Percentiles rank a stretch among this genome's conserved stretches.
Evolutionary conservation across 192 early-diverging fungal genomes (phyloP).

Genomic region (Linnemannia exigua): DNA sequence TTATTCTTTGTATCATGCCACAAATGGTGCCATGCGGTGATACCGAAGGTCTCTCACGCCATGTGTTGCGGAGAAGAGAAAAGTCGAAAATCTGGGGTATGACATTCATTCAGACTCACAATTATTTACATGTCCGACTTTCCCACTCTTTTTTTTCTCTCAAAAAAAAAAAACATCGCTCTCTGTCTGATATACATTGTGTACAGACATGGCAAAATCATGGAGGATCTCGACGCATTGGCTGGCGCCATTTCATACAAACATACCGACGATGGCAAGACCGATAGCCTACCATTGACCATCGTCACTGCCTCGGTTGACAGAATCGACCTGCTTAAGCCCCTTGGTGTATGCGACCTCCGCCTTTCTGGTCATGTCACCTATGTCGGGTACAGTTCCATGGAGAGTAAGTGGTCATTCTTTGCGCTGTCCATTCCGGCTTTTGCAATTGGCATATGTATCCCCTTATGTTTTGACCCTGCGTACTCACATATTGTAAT

Average conservation of each 20-base stretch:
- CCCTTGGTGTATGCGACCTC: constrained; percentile 76
- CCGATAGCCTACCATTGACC: constrained; percentile 61
- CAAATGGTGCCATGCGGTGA: background rate
- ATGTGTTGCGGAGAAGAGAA: constrained; percentile 5
- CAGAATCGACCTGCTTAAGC: constrained; percentile 81
- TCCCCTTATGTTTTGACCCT: background rate
- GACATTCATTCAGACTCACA: background rate
- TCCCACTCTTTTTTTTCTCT: constrained; percentile 18
- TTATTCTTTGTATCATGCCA: background rate
- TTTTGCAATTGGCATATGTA: background rate
- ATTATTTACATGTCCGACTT: constrained; percentile 8
- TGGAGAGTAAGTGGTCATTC: constrained; percentile 72
- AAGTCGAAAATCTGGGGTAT: background rate
- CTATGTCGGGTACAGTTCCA: constrained; percentile 85
- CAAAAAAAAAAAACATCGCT: background rate
- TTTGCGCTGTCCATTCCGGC: background rate
- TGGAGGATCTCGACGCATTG: constrained; percentile 88
- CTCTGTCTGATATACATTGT: background rate
- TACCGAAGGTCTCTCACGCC: constrained; percentile 5
- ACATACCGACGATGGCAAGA: constrained; percentile 66
- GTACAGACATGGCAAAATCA: constrained; percentile 77
- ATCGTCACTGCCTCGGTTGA: constrained; percentile 92
- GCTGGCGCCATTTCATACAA: constrained; percentile 83
- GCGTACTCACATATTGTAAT: background rate
- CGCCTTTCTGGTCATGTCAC: constrained; percentile 83